Evolutionary conservation across 805 yeast genomes (phyloP).

Genomic region (Candida chilensis): DNA sequence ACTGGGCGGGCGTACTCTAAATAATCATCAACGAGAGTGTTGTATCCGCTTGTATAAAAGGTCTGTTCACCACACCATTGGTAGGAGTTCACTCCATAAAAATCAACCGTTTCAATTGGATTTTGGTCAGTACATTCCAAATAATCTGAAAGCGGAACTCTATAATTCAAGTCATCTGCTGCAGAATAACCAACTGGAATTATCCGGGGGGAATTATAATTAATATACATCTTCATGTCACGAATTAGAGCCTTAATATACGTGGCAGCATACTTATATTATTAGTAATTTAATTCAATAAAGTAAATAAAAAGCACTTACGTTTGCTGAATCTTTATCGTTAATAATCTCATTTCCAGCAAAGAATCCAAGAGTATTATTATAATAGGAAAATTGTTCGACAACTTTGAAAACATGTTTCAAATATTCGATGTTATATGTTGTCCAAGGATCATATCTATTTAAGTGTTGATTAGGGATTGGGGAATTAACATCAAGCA

Average conservation of each 20-base stretch:
- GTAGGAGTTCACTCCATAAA: constrained; percentile 74
- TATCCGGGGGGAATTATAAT: constrained; percentile 44
- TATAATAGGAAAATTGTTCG: constrained; percentile 73
- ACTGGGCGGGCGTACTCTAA: constrained; percentile 63
- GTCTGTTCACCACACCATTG: constrained; percentile 90
- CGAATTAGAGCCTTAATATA: constrained; percentile 72
- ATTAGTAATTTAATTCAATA: too few species aligned
- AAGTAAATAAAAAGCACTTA: too few species aligned
- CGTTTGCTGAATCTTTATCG: constrained; percentile 60
- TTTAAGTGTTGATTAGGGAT: constrained; percentile 68
- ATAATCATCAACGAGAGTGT: constrained; percentile 63
- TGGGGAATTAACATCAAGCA: constrained; percentile 90
- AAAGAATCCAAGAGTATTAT: constrained; percentile 84
- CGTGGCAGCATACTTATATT: constrained; percentile 44
- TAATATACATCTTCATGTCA: constrained; percentile 72
- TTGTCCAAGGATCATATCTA: constrained; percentile 90
- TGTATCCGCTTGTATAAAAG: constrained; percentile 63
- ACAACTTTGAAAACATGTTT: constrained; percentile 72
- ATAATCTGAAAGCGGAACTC: constrained; percentile 71
- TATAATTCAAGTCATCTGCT: constrained; percentile 78
- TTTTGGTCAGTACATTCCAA: constrained; percentile 62
- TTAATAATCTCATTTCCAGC: constrained; percentile 90
- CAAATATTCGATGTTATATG: constrained; percentile 64
- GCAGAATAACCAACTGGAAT: constrained; percentile 96
- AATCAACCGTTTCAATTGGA: constrained; percentile 52